Conservation (phyloP, 345 rosid species). For the Camelina laxa region DNA sequence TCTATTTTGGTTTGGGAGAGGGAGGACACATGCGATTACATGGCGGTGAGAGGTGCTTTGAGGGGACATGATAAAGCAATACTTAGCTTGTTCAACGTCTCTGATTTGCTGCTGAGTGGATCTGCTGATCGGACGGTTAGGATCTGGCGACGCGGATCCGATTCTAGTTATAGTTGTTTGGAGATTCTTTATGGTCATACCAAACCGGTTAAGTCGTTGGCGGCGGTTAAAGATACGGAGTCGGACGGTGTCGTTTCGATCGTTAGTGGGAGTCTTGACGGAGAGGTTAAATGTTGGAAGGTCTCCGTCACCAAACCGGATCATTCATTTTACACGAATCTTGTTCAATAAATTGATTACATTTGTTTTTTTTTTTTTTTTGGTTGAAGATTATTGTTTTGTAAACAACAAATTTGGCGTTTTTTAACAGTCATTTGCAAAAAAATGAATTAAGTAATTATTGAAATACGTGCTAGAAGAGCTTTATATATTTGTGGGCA, state of each 20-base stretch:
- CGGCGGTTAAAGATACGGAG: conserved; percentile 53
- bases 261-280: conserved; percentile 77
- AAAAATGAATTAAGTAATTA: not conserved
- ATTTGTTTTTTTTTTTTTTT: conserved; percentile 2
- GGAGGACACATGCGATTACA: conserved; percentile 73
- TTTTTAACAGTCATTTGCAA: conserved; percentile 29
- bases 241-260: conserved; percentile 56
- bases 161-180: conserved; percentile 63
- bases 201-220: conserved; percentile 80
- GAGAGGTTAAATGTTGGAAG: conserved; percentile 75
- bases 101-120: conserved; percentile 74
- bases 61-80: conserved; percentile 86
- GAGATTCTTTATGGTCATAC: conserved; percentile 70
- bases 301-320: conserved; percentile 50
- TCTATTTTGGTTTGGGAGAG: conserved; percentile 94
- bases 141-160: conserved; percentile 73
- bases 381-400: conserved; percentile 1
- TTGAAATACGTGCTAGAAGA: conserved; percentile 14
- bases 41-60: conserved; percentile 80
- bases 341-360: conserved; percentile 1
- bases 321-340: conserved; percentile 36
- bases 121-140: conserved; percentile 89
- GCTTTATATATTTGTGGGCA: not conserved
- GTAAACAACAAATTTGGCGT: conserved; percentile 30
- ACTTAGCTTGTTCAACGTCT: conserved; percentile 61